phyloP scores from a whole-genome alignment of 164 flowering plant species.

The Macadamia integrifolia region DNA sequence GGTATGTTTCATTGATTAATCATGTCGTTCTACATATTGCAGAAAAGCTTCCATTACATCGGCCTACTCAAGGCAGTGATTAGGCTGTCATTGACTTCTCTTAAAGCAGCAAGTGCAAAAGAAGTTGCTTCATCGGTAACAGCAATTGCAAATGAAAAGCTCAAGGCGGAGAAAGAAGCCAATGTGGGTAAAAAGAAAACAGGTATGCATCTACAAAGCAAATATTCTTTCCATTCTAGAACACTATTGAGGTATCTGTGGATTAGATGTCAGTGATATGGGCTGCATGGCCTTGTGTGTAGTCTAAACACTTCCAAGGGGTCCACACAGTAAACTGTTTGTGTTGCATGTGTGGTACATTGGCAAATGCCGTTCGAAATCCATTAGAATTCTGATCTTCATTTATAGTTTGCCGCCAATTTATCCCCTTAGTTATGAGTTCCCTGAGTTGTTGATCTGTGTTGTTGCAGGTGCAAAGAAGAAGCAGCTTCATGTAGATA shows the following conservation, averaged over 20 bases:
- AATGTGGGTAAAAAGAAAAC: slow-evolving; percentile 84
- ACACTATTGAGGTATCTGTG: not conserved
- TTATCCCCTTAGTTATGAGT: not conserved
- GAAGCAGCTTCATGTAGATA: slow-evolving; percentile 75
- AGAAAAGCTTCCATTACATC: slow-evolving; percentile 94
- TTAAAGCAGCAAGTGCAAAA: slow-evolving; percentile 93
- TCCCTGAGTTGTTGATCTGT: not conserved
- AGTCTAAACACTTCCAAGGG: too few relatives aligned
- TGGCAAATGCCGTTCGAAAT: not conserved
- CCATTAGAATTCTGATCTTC: too few relatives aligned
- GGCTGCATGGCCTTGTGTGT: too few relatives aligned
- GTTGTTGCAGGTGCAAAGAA: slow-evolving; percentile 52
- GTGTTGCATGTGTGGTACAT: not conserved
- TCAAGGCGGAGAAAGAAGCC: slow-evolving; percentile 93
- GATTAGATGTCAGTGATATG: not conserved
- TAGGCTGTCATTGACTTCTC: slow-evolving; percentile 65
- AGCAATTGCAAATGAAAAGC: slow-evolving; percentile 91
- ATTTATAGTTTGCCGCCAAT: not conserved
- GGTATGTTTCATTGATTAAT: not conserved
- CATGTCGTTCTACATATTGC: slow-evolving; percentile 13
- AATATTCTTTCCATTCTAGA: not conserved
- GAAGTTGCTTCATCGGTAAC: slow-evolving; percentile 87
- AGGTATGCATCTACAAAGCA: slow-evolving; percentile 33
- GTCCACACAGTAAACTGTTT: not conserved
- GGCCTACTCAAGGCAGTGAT: slow-evolving; percentile 78